phyloP scores from a whole-genome alignment of 1,139 yeast genomes.

The Geotrichum carabidarum region DNA sequence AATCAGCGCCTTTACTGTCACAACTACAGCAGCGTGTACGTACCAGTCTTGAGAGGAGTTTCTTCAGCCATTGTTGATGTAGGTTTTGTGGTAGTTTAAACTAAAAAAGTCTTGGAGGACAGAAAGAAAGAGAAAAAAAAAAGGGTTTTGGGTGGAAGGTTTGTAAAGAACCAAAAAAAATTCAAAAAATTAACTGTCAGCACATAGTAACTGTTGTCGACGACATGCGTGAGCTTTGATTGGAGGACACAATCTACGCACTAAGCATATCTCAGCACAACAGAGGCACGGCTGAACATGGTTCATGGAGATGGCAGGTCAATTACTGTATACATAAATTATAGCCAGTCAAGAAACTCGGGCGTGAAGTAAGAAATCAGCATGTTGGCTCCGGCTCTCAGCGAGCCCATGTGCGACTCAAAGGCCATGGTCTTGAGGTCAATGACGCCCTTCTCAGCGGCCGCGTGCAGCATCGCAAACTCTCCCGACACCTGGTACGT shows the following conservation, averaged over 20 bases:
- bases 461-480: slow-evolving; percentile 96
- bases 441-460: slow-evolving; percentile 91
- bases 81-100: neutral
- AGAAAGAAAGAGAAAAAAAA: neutral
- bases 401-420: slow-evolving; percentile 84
- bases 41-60: slow-evolving; percentile 64
- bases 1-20: too few relatives aligned
- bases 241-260: slow-evolving; percentile 11
- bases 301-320: too few relatives aligned
- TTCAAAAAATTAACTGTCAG: slow-evolving; percentile 11
- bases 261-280: neutral
- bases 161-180: neutral
- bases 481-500: slow-evolving; percentile 98
- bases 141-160: neutral
- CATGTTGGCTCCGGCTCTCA: slow-evolving; percentile 93
- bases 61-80: slow-evolving; percentile 36
- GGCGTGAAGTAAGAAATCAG: slow-evolving; percentile 93
- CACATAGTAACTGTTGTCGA: neutral
- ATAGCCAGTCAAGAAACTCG: slow-evolving; percentile 88
- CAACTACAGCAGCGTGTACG: slow-evolving; percentile 41
- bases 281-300: slow-evolving; percentile 2
- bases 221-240: slow-evolving; percentile 8
- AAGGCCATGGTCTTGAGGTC: slow-evolving; percentile 86
- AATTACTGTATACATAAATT: neutral
- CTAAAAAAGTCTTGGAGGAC: neutral